phyloP scores from a whole-genome alignment of 2,329 filamentous ascomycete genomes.

The Fusarium praegraminearum region DNA sequence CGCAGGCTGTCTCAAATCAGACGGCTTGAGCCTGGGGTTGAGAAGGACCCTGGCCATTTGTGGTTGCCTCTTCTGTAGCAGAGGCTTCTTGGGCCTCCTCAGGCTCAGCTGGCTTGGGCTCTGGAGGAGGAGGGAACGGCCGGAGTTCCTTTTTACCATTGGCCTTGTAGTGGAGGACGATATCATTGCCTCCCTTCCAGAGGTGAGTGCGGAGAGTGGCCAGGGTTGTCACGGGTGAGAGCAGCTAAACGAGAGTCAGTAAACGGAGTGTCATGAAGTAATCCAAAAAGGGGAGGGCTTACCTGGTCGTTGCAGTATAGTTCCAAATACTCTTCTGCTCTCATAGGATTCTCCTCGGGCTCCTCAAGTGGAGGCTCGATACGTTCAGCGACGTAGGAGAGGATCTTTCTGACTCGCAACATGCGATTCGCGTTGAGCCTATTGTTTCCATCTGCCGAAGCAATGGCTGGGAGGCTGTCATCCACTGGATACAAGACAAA shows the following conservation, averaged over 20 bases:
- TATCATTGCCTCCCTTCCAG: slow-evolving; percentile 95
- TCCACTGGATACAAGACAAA: slow-evolving; percentile 89
- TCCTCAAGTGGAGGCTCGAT: slow-evolving; percentile 79
- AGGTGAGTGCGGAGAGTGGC: slow-evolving; percentile 91
- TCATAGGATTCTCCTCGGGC: slow-evolving; percentile 70
- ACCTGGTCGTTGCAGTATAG: slow-evolving; percentile 95
- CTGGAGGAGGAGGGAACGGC: slow-evolving; percentile 47
- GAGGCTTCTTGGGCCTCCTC: slow-evolving; percentile 38
- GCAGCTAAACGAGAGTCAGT: slow-evolving; percentile 58
- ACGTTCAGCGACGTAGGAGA: slow-evolving; percentile 90
- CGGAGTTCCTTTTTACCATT: slow-evolving; percentile 82
- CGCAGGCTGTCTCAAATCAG: slow-evolving; percentile 5
- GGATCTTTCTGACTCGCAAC: slow-evolving; percentile 93
- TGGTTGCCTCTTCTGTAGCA: slow-evolving; percentile 32
- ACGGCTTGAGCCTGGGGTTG: slow-evolving; percentile 24
- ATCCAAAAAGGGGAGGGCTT: slow-evolving; percentile 50
- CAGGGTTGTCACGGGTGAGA: slow-evolving; percentile 89
- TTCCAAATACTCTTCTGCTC: slow-evolving; percentile 93
- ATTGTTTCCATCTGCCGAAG: slow-evolving; percentile 82
- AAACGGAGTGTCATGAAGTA: neutral
- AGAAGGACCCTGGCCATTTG: slow-evolving; percentile 20
- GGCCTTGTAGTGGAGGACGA: slow-evolving; percentile 88
- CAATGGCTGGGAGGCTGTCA: slow-evolving; percentile 75
- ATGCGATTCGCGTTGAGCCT: slow-evolving; percentile 96
- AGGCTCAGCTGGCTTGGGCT: slow-evolving; percentile 37